phyloP scores from a whole-genome alignment of 805 yeast genomes.

The Metschnikowia shivogae region DNA sequence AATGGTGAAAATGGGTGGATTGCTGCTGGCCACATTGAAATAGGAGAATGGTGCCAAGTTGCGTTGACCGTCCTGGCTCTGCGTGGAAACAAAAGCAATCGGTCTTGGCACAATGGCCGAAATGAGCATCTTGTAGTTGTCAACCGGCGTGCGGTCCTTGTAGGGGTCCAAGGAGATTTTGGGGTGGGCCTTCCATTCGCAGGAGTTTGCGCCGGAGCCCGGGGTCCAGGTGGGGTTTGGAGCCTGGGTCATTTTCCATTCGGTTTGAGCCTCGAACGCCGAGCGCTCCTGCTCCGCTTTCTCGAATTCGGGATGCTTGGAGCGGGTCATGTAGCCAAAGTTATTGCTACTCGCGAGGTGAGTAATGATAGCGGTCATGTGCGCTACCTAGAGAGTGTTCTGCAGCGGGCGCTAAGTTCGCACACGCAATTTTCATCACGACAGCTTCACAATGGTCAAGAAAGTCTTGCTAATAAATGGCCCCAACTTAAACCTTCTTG shows the following conservation, averaged over 20 bases:
- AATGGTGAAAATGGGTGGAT: constrained; percentile 56
- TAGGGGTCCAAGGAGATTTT: constrained; percentile 50
- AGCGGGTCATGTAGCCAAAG: background rate
- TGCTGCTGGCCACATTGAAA: constrained; percentile 43
- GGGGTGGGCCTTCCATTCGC: constrained; percentile 41
- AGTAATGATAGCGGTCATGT: constrained; percentile 1
- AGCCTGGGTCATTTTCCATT: constrained; percentile 21
- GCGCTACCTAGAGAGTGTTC: background rate
- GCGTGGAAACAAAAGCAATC: constrained; percentile 52
- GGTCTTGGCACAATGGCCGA: constrained; percentile 59
- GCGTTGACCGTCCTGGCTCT: constrained; percentile 36
- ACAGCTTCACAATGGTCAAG: constrained; percentile 27
- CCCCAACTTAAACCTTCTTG: constrained; percentile 48
- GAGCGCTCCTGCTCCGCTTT: constrained; percentile 10
- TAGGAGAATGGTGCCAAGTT: constrained; percentile 64
- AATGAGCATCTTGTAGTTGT: constrained; percentile 49
- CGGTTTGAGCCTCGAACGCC: constrained; percentile 5
- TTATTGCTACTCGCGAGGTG: background rate
- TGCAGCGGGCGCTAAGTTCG: background rate
- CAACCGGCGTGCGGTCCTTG: constrained; percentile 33
- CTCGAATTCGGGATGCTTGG: constrained; percentile 11
- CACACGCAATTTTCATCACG: background rate
- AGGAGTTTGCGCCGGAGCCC: constrained; percentile 45
- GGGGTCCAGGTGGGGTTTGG: constrained; percentile 38
- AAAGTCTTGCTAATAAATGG: constrained; percentile 47